These are phyloP conservation scores for Agaricales sp. DNA, from an alignment of 1,284 basidiomycete species.

Conservation along the genomic window DNA sequence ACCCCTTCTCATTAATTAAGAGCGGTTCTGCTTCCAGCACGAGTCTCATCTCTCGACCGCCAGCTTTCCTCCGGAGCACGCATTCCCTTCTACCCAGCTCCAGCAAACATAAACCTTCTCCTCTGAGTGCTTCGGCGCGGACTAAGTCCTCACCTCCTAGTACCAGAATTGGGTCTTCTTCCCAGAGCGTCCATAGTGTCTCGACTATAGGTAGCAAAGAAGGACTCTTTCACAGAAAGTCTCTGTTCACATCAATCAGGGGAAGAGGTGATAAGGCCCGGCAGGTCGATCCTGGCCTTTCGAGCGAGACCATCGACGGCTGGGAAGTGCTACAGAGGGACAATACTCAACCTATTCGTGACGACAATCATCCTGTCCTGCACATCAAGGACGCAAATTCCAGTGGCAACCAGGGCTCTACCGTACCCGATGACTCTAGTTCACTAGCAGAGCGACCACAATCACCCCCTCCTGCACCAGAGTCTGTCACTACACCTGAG, in stretches of 20 bases:
- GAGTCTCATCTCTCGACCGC: neutral
- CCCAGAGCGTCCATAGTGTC: neutral
- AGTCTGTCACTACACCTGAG: neutral
- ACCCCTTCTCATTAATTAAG: neutral
- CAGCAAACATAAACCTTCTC: conserved; percentile 1
- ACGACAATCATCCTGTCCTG: neutral
- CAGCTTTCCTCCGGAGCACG: neutral
- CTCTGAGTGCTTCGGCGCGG: neutral
- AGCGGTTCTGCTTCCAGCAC: neutral
- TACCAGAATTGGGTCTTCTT: neutral
- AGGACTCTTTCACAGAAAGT: neutral
- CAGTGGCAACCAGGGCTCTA: too few relatives aligned
- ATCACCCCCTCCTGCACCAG: neutral
- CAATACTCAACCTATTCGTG: too few relatives aligned
- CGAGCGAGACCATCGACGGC: neutral
- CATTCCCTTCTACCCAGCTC: neutral
- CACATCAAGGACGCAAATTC: too few relatives aligned
- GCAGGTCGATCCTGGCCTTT: neutral
- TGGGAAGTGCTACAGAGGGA: neutral
- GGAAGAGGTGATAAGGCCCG: neutral
- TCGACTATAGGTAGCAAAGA: neutral
- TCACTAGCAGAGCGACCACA: neutral
- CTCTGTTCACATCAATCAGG: neutral
- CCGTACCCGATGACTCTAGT: too few relatives aligned
- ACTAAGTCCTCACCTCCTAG: neutral